Conservation (phyloP, 2,329 filamentous ascomycete species). For the Phialocephala sp. region DNA sequence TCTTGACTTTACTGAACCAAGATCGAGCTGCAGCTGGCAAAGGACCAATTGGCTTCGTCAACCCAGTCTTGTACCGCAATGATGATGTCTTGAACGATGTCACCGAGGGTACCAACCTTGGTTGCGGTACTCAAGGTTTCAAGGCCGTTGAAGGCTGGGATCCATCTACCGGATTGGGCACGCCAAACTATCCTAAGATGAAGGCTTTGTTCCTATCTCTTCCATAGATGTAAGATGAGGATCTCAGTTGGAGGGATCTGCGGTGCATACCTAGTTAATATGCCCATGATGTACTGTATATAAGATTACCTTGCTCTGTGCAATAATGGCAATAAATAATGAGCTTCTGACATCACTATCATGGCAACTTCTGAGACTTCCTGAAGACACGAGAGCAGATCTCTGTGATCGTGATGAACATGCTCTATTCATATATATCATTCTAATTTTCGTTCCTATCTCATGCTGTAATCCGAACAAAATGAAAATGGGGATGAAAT, state of each 20-base stretch:
- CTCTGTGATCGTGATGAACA: background rate
- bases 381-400: too few relatives aligned
- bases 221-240: conserved; percentile 25
- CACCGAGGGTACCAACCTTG: conserved; percentile 39
- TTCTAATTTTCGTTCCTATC: background rate
- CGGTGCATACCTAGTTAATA: background rate
- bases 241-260: background rate
- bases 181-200: conserved; percentile 40
- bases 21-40: conserved; percentile 48
- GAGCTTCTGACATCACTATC: too few relatives aligned
- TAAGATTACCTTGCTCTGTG: background rate
- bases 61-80: conserved; percentile 44
- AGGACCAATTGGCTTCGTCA: conserved; percentile 50
- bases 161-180: conserved; percentile 37
- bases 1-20: conserved; percentile 46
- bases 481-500: background rate
- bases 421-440: background rate
- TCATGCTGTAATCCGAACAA: background rate
- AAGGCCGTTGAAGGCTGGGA: conserved; percentile 41
- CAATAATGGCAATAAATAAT: background rate
- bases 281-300: background rate
- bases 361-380: too few relatives aligned
- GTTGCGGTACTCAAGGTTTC: conserved; percentile 45
- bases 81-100: conserved; percentile 44
- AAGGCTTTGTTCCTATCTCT: conserved; percentile 33